Evolutionary conservation across 2,329 filamentous ascomycete species (phyloP), one percentile per base, ranked within the genome.

Genomic region (Aspergillus udagawae): DNA sequence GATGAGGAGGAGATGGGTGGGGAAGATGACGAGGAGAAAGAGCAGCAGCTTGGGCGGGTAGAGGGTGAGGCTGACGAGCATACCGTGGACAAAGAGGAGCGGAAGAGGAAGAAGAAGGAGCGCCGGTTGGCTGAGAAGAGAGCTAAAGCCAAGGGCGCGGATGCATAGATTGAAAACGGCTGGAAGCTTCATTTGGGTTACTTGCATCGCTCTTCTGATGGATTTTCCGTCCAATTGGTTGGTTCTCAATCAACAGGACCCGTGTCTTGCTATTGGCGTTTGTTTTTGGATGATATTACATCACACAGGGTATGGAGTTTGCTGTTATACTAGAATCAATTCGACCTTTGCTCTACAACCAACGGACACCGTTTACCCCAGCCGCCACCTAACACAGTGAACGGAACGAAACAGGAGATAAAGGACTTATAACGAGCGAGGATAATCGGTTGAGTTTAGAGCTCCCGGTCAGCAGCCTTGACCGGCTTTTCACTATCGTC

Each of bases 381-480:
- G 10, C 23, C 23, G 21, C 51, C 45, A 55, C 56, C 51, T 63
- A 67, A 57, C 57, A 56, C 32, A 32, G 27, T 35, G 25, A 59
- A 54, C 23, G 38, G 53, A 52, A 50, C n/a, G 44, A 42, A 55
- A 56, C 55, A 27, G 23, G 51, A 56, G 38, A 52, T 25, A 38
- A 49, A 53, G 48, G 21, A 27, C 49, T 53, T 47, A 17, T 38
- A 27, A 20, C 21, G 44, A 53, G 1, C 21, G 44, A 53, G 1
- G 12, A 53, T 27, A 27, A 54, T 20, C 8, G 23, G 29, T 51
- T 12, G 44, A 48, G 45, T 57, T 76, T 82, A 92, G 75, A 93
- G 74, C 77, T 95, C 91, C 61, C 90, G 84, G 56, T 91, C 91
- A 45, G 84, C 85, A 50, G 89, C 86, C 76, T 88, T 90, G 61